Evolutionary conservation across 2,329 filamentous ascomycete species (phyloP).

Genomic region (Neobulgaria alba): DNA sequence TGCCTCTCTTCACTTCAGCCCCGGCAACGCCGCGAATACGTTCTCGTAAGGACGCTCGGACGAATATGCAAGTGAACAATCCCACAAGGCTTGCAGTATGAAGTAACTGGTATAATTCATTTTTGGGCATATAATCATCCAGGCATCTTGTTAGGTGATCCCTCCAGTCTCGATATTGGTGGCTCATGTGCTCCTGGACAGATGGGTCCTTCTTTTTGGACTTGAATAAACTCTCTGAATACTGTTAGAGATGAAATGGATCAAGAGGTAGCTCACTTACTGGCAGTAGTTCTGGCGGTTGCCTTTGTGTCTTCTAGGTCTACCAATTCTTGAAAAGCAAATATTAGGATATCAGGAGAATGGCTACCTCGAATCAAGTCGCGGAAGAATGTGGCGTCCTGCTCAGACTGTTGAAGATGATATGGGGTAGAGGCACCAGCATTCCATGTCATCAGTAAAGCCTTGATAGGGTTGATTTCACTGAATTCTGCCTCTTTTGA

Average conservation of each 20-base stretch:
- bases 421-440: slow-evolving; percentile 91
- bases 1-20: slow-evolving; percentile 86
- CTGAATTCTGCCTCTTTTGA: slow-evolving; percentile 74
- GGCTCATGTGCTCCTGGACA: slow-evolving; percentile 87
- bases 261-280: slow-evolving; percentile 30
- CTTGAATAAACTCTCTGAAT: slow-evolving; percentile 71
- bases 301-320: slow-evolving; percentile 96
- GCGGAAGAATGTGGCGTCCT: slow-evolving; percentile 70
- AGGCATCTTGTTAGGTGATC: slow-evolving; percentile 78
- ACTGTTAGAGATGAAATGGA: slow-evolving; percentile 24
- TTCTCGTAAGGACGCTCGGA: slow-evolving; percentile 68
- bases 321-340: slow-evolving; percentile 97
- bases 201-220: slow-evolving; percentile 75
- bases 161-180: slow-evolving; percentile 94
- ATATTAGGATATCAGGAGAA: slow-evolving; percentile 82
- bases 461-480: slow-evolving; percentile 71
- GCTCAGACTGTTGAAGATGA: slow-evolving; percentile 60
- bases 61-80: slow-evolving; percentile 91
- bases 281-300: slow-evolving; percentile 94
- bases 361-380: slow-evolving; percentile 68
- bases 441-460: slow-evolving; percentile 89
- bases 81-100: slow-evolving; percentile 88
- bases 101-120: slow-evolving; percentile 73
- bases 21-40: slow-evolving; percentile 70
- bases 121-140: slow-evolving; percentile 71